Percentiles rank a stretch among this genome's conserved stretches.
Evolutionary conservation across 2,329 filamentous ascomycete genomes (phyloP).

Genomic region (Aaosphaeria arxii): DNA sequence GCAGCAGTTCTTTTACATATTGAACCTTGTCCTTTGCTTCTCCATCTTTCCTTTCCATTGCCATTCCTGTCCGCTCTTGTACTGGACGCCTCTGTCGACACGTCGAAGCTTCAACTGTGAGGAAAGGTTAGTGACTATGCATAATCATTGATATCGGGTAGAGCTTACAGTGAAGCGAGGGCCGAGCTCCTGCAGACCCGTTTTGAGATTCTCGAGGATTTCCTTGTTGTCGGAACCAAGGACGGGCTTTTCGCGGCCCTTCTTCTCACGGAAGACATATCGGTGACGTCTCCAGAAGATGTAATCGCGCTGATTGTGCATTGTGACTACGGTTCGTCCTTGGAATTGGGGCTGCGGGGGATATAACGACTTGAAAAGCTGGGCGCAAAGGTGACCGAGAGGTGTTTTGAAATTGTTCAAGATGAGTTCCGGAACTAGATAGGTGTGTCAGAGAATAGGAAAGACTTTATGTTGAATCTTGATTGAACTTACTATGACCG

Average conservation of each 20-base stretch:
- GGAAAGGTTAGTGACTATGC: too few relatives aligned
- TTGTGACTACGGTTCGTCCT: slow-evolving; percentile 83
- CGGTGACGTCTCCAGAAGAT: slow-evolving; percentile 89
- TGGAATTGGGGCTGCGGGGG: slow-evolving; percentile 79
- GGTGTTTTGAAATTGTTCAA: slow-evolving; percentile 95
- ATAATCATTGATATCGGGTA: too few relatives aligned
- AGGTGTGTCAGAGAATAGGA: too few relatives aligned
- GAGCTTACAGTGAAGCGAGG: slow-evolving; percentile 56
- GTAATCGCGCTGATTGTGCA: slow-evolving; percentile 95
- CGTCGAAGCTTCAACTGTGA: slow-evolving; percentile 72
- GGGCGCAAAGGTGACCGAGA: slow-evolving; percentile 78
- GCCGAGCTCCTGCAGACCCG: slow-evolving; percentile 79
- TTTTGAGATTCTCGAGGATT: slow-evolving; percentile 77
- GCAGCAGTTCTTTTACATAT: slow-evolving; percentile 56
- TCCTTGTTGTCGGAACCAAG: slow-evolving; percentile 77
- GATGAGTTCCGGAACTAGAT: slow-evolving; percentile 69
- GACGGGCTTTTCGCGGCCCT: slow-evolving; percentile 81
- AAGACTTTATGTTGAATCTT: too few relatives aligned
- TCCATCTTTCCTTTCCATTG: slow-evolving; percentile 96
- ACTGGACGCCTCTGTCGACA: slow-evolving; percentile 85
- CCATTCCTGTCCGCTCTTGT: slow-evolving; percentile 79
- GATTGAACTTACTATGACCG: slow-evolving; percentile 57
- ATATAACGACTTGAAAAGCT: slow-evolving; percentile 77
- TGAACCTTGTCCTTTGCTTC: slow-evolving; percentile 90
- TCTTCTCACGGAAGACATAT: slow-evolving; percentile 90